phyloP scores from a whole-genome alignment of 164 flowering plant species.

The Vitis labrusca region DNA sequence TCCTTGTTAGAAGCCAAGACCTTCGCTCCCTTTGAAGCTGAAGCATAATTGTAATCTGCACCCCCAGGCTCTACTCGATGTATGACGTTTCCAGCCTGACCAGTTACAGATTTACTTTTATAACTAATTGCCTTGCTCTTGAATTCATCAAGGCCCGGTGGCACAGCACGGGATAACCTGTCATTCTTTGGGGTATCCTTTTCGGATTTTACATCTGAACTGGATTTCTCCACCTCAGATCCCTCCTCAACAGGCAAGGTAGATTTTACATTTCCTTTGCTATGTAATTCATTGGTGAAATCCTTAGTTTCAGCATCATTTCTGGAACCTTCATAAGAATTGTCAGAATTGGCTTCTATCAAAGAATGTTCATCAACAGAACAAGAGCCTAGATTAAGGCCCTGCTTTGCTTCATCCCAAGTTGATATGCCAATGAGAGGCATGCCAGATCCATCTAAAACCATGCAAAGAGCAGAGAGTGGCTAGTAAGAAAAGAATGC shows the following conservation, averaged over 20 bases:
- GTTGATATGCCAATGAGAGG: conserved; percentile 26
- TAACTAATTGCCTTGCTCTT: conserved; percentile 72
- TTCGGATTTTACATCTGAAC: conserved; percentile 25
- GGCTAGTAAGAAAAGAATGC: not conserved
- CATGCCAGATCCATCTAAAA: conserved; percentile 37
- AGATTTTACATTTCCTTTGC: conserved; percentile 16
- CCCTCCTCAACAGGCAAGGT: conserved; percentile 18
- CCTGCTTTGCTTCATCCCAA: conserved; percentile 37
- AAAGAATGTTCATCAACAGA: conserved; percentile 14
- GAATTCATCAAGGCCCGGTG: conserved; percentile 84
- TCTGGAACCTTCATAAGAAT: conserved; percentile 17
- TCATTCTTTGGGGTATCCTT: conserved; percentile 39
- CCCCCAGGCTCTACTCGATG: conserved; percentile 93
- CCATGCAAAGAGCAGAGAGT: not conserved
- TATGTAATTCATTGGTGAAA: conserved; percentile 5
- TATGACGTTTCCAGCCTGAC: conserved; percentile 50
- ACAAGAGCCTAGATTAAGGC: conserved; percentile 14
- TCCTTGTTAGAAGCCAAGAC: conserved; percentile 84
- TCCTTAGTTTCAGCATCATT: conserved; percentile 15
- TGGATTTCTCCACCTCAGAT: conserved; percentile 25
- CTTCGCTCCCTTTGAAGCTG: conserved; percentile 94
- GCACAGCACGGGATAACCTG: conserved; percentile 48
- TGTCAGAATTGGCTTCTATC: conserved; percentile 11
- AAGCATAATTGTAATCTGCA: conserved; percentile 87
- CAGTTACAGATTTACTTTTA: conserved; percentile 44